A percentile compares a stretch with the other conserved stretches of the same genome.
These are phyloP conservation scores for Pythium insidiosum DNA, from an alignment of 352 stramenopile species.

Conservation along the genomic window DNA sequence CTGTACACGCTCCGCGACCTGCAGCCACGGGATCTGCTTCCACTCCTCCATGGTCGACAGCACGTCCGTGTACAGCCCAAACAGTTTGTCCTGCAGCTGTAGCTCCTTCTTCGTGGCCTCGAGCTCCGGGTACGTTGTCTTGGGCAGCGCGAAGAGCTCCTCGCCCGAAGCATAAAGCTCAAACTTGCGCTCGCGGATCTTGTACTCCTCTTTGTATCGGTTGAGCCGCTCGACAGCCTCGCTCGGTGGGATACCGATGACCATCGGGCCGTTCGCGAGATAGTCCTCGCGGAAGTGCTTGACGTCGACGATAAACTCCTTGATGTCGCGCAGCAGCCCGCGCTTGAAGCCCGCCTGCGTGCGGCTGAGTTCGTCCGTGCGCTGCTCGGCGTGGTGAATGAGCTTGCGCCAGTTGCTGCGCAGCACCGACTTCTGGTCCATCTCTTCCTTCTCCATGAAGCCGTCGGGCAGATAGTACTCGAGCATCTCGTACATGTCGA, in stretches of 20 bases:
- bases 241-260: slow-evolving; percentile 94
- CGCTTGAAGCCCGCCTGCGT: slow-evolving; percentile 96
- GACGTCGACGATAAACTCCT: slow-evolving; percentile 95
- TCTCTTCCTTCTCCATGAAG: slow-evolving; percentile 99
- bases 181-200: slow-evolving; percentile 96
- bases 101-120: slow-evolving; percentile 98
- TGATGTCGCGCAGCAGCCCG: slow-evolving; percentile 93
- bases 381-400: slow-evolving; percentile 90
- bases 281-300: slow-evolving; percentile 96
- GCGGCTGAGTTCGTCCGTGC: slow-evolving; percentile 94
- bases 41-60: slow-evolving; percentile 95
- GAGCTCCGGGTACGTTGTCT: slow-evolving; percentile 95
- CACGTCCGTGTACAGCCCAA: slow-evolving; percentile 97
- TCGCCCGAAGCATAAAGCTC: slow-evolving; percentile 96
- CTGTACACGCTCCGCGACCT: slow-evolving; percentile 91
- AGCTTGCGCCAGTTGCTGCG: slow-evolving; percentile 96
- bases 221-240: slow-evolving; percentile 96
- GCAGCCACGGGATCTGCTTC: slow-evolving; percentile 95
- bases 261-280: slow-evolving; percentile 94
- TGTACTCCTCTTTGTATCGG: slow-evolving; percentile 97
- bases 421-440: slow-evolving; percentile 98
- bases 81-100: slow-evolving; percentile 90
- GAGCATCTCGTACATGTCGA: slow-evolving; percentile 99
- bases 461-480: slow-evolving; percentile 90
- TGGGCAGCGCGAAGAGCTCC: slow-evolving; percentile 94